These are phyloP conservation scores for Mycena polygramma DNA, from an alignment of 768 basidiomycete genomes.

Conservation along the genomic window DNA sequence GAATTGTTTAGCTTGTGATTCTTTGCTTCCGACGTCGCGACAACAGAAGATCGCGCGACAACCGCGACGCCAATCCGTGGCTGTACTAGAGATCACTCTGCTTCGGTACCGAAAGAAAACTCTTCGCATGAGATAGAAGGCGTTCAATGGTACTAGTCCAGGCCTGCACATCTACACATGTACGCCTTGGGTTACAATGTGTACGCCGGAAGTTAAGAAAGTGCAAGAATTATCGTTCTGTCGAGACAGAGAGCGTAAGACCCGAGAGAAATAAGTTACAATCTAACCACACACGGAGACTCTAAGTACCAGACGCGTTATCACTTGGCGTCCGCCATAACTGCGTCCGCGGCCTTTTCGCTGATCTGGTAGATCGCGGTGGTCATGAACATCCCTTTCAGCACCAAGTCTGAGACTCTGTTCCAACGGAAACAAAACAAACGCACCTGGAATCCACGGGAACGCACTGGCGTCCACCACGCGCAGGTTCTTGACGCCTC, in stretches of 20 bases:
- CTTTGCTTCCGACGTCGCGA: background rate
- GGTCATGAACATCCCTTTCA: slow-evolving; percentile 31
- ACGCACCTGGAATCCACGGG: slow-evolving; percentile 22
- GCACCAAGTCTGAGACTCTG: background rate
- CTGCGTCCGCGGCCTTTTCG: slow-evolving; percentile 31
- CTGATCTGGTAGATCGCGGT: slow-evolving; percentile 32
- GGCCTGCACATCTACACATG: no score
- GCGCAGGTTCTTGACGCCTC: slow-evolving; percentile 34
- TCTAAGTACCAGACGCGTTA: background rate
- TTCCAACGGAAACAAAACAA: background rate
- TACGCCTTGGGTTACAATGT: no score
- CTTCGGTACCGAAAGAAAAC: no score
- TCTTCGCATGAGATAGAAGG: no score
- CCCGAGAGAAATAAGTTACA: no score
- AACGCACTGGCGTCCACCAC: slow-evolving; percentile 39
- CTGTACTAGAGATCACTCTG: no score
- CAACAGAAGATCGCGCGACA: no score
- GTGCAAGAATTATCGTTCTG: no score
- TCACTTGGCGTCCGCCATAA: slow-evolving; percentile 27
- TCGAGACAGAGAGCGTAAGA: no score
- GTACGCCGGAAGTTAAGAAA: no score
- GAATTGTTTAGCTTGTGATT: background rate
- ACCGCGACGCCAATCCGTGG: background rate
- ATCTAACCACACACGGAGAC: no score
- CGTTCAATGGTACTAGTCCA: no score